Percentiles rank a stretch among this genome's conserved stretches.
Evolutionary conservation across 2,329 filamentous ascomycete genomes (phyloP).

Genomic region (Cyphellophora europaea): DNA sequence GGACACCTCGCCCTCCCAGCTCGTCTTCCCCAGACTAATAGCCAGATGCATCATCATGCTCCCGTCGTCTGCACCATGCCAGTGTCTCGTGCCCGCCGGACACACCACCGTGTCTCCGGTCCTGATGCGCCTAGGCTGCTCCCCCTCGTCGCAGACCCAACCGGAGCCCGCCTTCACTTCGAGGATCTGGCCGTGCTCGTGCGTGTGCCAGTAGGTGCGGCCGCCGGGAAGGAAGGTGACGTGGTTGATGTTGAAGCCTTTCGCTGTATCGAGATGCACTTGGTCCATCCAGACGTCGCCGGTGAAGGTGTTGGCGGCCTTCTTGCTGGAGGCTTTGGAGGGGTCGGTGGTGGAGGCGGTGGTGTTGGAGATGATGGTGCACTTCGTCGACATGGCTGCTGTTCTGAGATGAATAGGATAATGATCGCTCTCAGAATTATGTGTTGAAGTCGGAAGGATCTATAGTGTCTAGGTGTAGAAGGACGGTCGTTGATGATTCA

Average conservation of each 20-base stretch:
- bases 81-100: conserved; percentile 33
- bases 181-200: conserved; percentile 35
- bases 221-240: conserved; percentile 36
- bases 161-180: conserved; percentile 31
- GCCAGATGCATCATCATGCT: conserved; percentile 33
- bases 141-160: conserved; percentile 34
- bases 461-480: no score
- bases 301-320: conserved; percentile 18
- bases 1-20: conserved; percentile 27
- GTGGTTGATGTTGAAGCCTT: conserved; percentile 25
- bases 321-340: conserved; percentile 4
- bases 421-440: no score
- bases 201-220: conserved; percentile 36
- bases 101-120: conserved; percentile 34
- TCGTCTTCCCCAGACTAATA: conserved; percentile 28
- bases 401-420: no score
- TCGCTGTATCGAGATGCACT: conserved; percentile 13
- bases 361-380: neutral
- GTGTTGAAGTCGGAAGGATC: no score
- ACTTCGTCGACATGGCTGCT: neutral
- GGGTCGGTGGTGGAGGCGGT: neutral
- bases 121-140: conserved; percentile 25
- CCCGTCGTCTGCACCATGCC: conserved; percentile 34
- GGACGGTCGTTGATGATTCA: no score
- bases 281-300: conserved; percentile 25